These are phyloP conservation scores for Xylariaceae sp. DNA, from an alignment of 2,329 filamentous ascomycete genomes.

Conservation along the genomic window DNA sequence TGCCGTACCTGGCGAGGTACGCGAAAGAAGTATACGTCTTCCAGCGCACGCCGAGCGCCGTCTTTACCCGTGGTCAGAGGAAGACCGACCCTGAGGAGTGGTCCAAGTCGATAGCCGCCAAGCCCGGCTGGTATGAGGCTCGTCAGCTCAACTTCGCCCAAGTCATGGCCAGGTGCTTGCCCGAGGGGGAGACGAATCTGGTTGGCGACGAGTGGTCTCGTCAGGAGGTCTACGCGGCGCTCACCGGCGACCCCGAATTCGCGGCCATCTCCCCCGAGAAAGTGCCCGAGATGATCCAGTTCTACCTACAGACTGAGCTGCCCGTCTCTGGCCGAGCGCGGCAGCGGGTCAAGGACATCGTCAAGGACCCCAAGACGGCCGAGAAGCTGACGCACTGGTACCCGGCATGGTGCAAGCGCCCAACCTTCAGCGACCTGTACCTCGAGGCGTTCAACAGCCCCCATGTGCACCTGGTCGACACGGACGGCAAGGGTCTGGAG, in stretches of 20 bases:
- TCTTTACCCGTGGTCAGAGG: slow-evolving; percentile 22
- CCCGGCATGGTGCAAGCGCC: slow-evolving; percentile 57
- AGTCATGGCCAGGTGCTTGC: slow-evolving; percentile 29
- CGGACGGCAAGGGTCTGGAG: slow-evolving; percentile 47
- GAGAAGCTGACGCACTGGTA: slow-evolving; percentile 44
- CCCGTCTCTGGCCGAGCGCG: slow-evolving; percentile 40
- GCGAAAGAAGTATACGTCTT: slow-evolving; percentile 50
- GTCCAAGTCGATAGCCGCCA: slow-evolving; percentile 28
- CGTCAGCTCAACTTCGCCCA: slow-evolving; percentile 41
- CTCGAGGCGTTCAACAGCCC: slow-evolving; percentile 52
- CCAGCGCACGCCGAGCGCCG: slow-evolving; percentile 45
- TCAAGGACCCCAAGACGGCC: slow-evolving; percentile 47
- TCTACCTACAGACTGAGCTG: slow-evolving; percentile 37
- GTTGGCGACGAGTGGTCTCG: slow-evolving; percentile 46
- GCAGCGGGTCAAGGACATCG: slow-evolving; percentile 41
- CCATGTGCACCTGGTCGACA: slow-evolving; percentile 57
- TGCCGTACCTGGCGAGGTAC: slow-evolving; percentile 41
- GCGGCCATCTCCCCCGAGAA: slow-evolving; percentile 32
- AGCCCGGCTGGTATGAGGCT: slow-evolving; percentile 44
- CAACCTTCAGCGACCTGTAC: slow-evolving; percentile 56
- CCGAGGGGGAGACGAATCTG: slow-evolving; percentile 31
- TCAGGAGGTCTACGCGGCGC: slow-evolving; percentile 34
- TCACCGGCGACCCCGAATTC: slow-evolving; percentile 32
- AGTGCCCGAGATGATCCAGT: slow-evolving; percentile 32
- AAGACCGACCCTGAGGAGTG: slow-evolving; percentile 36